Conservation (phyloP, 306 rosid species). For the Alnus glutinosa region DNA sequence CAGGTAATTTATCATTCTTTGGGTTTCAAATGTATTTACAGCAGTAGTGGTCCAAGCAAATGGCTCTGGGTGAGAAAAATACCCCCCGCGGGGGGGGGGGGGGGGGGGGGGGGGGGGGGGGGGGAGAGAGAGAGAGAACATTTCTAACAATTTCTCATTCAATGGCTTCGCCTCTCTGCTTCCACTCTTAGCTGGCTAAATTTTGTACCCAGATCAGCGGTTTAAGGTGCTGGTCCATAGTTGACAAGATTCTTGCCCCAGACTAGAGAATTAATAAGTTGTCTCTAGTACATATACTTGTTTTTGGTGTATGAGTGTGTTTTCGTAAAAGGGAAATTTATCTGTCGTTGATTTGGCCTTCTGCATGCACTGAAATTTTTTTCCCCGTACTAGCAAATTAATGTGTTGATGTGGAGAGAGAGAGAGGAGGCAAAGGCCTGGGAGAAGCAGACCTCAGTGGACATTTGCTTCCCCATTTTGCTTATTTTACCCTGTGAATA, state of each 20-base stretch:
- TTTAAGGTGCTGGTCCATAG: neutral
- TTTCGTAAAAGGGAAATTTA: too few species aligned
- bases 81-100: neutral
- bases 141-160: neutral
- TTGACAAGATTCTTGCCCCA: too few species aligned
- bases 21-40: slow-evolving; percentile 20
- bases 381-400: too few species aligned
- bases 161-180: neutral
- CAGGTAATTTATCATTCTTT: slow-evolving; percentile 47
- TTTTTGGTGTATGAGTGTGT: too few species aligned
- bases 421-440: neutral
- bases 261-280: too few species aligned
- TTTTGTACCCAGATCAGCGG: neutral
- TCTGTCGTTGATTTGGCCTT: too few species aligned
- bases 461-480: neutral
- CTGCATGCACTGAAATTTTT: too few species aligned
- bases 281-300: too few species aligned
- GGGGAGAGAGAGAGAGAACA: neutral
- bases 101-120: too few species aligned
- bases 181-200: neutral
- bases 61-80: neutral
- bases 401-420: too few species aligned
- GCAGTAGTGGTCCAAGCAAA: slow-evolving; percentile 3
- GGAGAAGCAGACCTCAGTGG: neutral
- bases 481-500: neutral